These are phyloP conservation scores for Ogataea chonburiensis DNA, from an alignment of 805 yeast species.

Conservation along the genomic window DNA sequence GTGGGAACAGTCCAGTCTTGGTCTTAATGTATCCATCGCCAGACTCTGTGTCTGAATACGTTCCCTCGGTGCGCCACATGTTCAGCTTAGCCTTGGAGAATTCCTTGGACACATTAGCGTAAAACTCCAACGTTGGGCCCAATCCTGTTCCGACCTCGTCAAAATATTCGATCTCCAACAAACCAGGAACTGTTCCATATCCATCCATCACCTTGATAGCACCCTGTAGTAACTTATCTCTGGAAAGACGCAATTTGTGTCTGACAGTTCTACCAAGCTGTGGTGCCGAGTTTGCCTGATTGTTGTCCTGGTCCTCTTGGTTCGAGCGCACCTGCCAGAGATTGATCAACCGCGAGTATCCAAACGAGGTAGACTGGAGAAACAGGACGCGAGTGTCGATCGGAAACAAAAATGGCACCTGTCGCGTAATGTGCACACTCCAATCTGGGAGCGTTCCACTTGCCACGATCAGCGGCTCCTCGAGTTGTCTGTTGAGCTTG, in stretches of 20 bases:
- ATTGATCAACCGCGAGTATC: conserved; percentile 78
- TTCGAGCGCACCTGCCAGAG: conserved; percentile 64
- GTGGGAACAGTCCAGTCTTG: conserved; percentile 68
- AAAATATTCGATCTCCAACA: conserved; percentile 81
- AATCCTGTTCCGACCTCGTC: conserved; percentile 95
- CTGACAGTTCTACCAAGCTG: conserved; percentile 74
- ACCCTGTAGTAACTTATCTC: conserved; percentile 68
- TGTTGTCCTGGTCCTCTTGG: conserved; percentile 34
- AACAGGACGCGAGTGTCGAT: conserved; percentile 75
- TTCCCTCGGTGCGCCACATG: conserved; percentile 64
- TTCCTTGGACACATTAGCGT: conserved; percentile 74
- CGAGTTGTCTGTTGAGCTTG: conserved; percentile 80
- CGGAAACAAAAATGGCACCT: conserved; percentile 82
- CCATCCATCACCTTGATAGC: conserved; percentile 75
- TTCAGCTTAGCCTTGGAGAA: conserved; percentile 55
- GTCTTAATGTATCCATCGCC: conserved; percentile 19
- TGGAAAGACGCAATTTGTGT: conserved; percentile 74
- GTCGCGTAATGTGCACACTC: conserved; percentile 70
- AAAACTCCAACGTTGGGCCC: conserved; percentile 95
- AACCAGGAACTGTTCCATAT: conserved; percentile 77
- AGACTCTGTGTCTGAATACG: conserved; percentile 9
- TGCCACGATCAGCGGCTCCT: conserved; percentile 85
- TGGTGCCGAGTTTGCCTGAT: conserved; percentile 19
- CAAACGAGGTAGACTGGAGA: conserved; percentile 85
- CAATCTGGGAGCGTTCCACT: conserved; percentile 85